Conservation (phyloP, 257 asterid genomes). For the Salvia rosmarinus region DNA sequence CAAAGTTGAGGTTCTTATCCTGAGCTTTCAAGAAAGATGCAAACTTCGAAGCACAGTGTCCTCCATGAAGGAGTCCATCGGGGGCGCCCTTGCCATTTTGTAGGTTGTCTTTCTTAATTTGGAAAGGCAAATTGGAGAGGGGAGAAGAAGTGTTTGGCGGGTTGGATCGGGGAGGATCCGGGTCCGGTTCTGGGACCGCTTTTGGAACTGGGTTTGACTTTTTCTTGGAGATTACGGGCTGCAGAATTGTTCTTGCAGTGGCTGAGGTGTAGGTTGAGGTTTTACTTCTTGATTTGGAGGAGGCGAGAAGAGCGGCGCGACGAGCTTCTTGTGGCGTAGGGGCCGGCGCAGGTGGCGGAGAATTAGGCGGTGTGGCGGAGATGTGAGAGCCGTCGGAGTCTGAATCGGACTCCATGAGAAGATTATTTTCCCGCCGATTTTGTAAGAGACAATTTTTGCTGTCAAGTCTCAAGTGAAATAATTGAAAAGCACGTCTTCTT, state of each 20-base stretch:
- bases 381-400: constrained; percentile 84
- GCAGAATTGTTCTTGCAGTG: constrained; percentile 64
- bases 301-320: constrained; percentile 38
- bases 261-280: constrained; percentile 40
- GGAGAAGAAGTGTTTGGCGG: constrained; percentile 37
- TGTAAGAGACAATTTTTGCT: not conserved
- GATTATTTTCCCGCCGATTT: constrained; percentile 42
- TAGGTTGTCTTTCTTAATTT: constrained; percentile 29
- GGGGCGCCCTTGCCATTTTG: constrained; percentile 30
- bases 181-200: constrained; percentile 1
- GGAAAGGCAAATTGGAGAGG: constrained; percentile 56
- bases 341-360: constrained; percentile 36
- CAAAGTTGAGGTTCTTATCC: constrained; percentile 53
- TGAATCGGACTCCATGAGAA: constrained; percentile 70
- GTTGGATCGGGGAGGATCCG: constrained; percentile 7
- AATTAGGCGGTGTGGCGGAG: constrained; percentile 77
- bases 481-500: too few relatives aligned
- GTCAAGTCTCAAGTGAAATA: too few relatives aligned
- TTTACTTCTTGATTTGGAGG: constrained; percentile 50
- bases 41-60: constrained; percentile 51
- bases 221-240: constrained; percentile 56
- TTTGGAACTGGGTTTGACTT: constrained; percentile 35
- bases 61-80: constrained; percentile 51
- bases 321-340: constrained; percentile 33
- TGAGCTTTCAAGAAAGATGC: constrained; percentile 52